Percentiles rank a stretch among this genome's conserved stretches.
Conservation (phyloP, 2,329 filamentous ascomycete genomes). For the Pyrenophora seminiperda region DNA sequence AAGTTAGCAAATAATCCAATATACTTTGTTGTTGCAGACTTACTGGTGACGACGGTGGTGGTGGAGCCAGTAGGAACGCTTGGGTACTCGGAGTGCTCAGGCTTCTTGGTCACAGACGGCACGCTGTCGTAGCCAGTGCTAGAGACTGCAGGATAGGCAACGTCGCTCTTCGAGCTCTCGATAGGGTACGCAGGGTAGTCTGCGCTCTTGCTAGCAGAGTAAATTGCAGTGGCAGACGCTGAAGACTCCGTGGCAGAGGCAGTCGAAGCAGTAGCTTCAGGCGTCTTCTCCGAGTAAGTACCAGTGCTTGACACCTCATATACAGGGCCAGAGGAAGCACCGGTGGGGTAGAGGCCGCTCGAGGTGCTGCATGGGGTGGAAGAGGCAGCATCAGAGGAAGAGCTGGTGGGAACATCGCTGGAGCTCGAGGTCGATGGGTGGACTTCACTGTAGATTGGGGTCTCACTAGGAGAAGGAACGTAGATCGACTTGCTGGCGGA, state of each 20-base stretch:
- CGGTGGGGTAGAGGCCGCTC: slow-evolving; percentile 11
- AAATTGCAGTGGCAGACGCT: slow-evolving; percentile 2
- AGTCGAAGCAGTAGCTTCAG: slow-evolving; percentile 19
- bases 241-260: slow-evolving; percentile 4
- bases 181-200: slow-evolving; percentile 5
- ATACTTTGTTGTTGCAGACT: neutral
- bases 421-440: neutral
- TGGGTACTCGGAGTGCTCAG: slow-evolving; percentile 17
- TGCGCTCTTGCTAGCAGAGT: slow-evolving; percentile 6
- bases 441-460: neutral
- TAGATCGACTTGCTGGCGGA: neutral
- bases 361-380: slow-evolving; percentile 25
- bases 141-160: slow-evolving; percentile 9
- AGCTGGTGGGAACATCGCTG: neutral
- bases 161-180: slow-evolving; percentile 7
- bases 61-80: slow-evolving; percentile 17
- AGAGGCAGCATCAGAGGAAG: slow-evolving; percentile 15
- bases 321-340: slow-evolving; percentile 7
- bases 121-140: slow-evolving; percentile 12
- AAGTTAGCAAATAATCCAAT: neutral
- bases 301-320: neutral
- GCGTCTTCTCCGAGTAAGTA: slow-evolving; percentile 12
- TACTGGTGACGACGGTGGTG: slow-evolving; percentile 30
- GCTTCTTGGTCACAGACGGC: slow-evolving; percentile 24
- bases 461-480: neutral